Evolutionary conservation across 106 monocot genomes (phyloP), one percentile per base, ranked within the genome.

Genomic region (Triglochin maritima): DNA sequence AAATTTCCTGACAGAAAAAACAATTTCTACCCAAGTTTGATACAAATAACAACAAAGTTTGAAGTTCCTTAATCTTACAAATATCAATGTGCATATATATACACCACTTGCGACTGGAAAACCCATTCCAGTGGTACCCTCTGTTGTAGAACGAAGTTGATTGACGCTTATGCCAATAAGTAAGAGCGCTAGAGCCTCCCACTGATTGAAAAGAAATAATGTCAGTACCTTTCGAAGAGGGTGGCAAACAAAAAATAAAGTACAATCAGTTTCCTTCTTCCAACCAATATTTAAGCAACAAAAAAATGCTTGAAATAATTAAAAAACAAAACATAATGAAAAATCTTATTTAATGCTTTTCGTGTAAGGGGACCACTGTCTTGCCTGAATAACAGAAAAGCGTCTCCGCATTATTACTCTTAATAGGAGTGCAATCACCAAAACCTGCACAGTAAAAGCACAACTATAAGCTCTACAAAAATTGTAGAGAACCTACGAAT

Each of bases 131-230:
- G 72, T 79, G 44, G 83, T 60, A 65, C 88, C 88, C 70, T 85
- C 88, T 50, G 93, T 88, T 50, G 81, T 58, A 46, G 88, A 81
- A 49, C 69, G 70, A 9, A 93, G 81, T 63, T 93, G 93, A 78
- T 93, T 93, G 47, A 93, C 83, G 69, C 87, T 88, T 17, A 93
- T 93, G 72, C 93, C 93, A 75, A 93, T 93, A 0, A 93, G 81
- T 81, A 93, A 88, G 45, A 93, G 83, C 46, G 88, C 88, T 72
- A 93, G 83, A 50, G 93, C 93, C 58, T 93, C 93, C 93, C 93
- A 88, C 93, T 93, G 83, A 69, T 68, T 42, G 29, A 29, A 29
- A 17, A 70, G 43, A 44, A 75, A 46, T 56, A 58, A 9, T 42
- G 13, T 12, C 44, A 15, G 17, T 63, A 12, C 43, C 17, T 13